Evolutionary conservation across 306 rosid species (phyloP).

Genomic region (Citrullus colocynthis): DNA sequence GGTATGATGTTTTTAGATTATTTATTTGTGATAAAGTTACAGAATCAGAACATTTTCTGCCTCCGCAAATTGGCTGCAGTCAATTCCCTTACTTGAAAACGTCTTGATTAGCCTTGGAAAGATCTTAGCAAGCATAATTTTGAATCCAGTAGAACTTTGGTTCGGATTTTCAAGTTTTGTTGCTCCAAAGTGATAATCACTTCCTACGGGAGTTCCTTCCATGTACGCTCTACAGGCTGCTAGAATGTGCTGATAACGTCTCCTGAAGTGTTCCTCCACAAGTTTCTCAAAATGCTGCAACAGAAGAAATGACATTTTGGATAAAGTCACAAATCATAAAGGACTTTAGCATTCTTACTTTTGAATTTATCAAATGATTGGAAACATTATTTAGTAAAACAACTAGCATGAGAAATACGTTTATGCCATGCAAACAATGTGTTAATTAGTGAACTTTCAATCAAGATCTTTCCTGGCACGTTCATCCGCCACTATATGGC

Average conservation of each 20-base stretch:
- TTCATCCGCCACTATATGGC: not conserved
- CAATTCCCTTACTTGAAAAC: slow-evolving; percentile 54
- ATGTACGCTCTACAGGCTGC: slow-evolving; percentile 59
- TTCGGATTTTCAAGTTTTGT: slow-evolving; percentile 21
- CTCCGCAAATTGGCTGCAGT: slow-evolving; percentile 45
- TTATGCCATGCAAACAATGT: not conserved
- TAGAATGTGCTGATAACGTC: slow-evolving; percentile 39
- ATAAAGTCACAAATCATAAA: not conserved
- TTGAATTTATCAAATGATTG: not conserved
- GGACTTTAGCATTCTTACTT: not conserved
- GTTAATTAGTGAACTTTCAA: not conserved
- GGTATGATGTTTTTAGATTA: slow-evolving; percentile 16
- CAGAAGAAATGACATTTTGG: not conserved
- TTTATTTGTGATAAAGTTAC: slow-evolving; percentile 6
- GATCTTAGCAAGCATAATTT: slow-evolving; percentile 83
- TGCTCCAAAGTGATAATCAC: slow-evolving; percentile 27
- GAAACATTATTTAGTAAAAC: not conserved
- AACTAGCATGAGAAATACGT: not conserved
- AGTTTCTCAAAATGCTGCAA: slow-evolving; percentile 77
- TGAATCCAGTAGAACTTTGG: slow-evolving; percentile 78
- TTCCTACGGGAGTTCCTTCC: slow-evolving; percentile 71
- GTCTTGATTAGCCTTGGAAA: slow-evolving; percentile 67
- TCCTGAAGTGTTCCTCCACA: slow-evolving; percentile 64
- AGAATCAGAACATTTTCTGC: slow-evolving; percentile 16
- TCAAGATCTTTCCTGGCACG: not conserved